Conservation (phyloP, 164 flowering plant genomes). For the Magnolia kwangsiensis region DNA sequence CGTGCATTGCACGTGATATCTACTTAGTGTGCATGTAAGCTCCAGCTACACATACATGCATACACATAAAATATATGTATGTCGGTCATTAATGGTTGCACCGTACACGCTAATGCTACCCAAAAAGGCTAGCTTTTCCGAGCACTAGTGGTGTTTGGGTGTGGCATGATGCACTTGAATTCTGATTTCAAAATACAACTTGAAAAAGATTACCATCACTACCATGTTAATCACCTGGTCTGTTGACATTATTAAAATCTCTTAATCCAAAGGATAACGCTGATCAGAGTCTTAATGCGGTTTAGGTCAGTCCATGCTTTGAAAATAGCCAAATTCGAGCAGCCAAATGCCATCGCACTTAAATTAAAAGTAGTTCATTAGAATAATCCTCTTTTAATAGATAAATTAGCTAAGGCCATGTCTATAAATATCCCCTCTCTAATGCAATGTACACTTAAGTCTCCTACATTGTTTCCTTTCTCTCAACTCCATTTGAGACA, state of each 20-base stretch:
- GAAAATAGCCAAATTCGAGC: not conserved
- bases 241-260: constrained; percentile 2
- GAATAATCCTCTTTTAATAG: not conserved
- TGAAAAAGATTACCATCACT: constrained; percentile 4
- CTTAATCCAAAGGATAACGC: not conserved
- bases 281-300: not conserved
- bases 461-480: not conserved
- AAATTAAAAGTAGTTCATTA: not conserved
- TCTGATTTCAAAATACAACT: not conserved
- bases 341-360: not conserved
- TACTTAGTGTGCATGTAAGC: too few species aligned
- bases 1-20: not conserved
- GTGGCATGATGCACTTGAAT: not conserved
- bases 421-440: not conserved
- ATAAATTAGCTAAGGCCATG: not conserved
- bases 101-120: not conserved
- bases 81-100: not conserved
- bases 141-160: constrained; percentile 5
- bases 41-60: not conserved
- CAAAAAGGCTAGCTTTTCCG: not conserved
- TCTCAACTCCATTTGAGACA: too few species aligned
- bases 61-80: not conserved
- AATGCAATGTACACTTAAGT: not conserved
- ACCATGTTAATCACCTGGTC: not conserved
- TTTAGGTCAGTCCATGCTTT: not conserved